Base-by-base conservation (phyloP, 2,329 filamentous ascomycete species). In the Fusarium brevicatenulatum region DNA sequence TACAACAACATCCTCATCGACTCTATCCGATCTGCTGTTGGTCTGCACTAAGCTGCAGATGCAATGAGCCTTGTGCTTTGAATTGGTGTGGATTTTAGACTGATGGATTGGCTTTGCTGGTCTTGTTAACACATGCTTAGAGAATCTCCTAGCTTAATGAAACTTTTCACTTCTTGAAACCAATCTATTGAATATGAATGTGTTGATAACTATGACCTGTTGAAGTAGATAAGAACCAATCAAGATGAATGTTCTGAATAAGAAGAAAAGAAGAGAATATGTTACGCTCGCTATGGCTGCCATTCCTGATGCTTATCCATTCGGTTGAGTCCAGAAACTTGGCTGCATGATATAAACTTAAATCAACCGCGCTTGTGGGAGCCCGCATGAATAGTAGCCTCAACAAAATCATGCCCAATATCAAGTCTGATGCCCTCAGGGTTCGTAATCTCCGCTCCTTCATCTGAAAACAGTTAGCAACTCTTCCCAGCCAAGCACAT, bases 1-100 rank as follows among this genome's bases (percentile, higher is more conserved):
- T 68, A 55, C 8, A 68, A 76, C 63, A 76, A 76, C 13, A 76
- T 76, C 21, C 59, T 76, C 19, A 66, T 76, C 12, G 15, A 76
- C 23, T 37, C 73, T 13, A 72, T 76, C 10, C 73, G 73, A 9
- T 23, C 28, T 4, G 71, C 64, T 21, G 58, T 61, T 34, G 71
- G 71, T 12, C 37, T 75, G 25, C n/a, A 36, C 12, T 37, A 34
- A 16, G 23, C 30, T 40, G 50, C 10, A 18, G 23, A n/a, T 5
- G 6, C 5, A 0, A 40, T 7, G 23, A 28, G 23, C 34, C 10
- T 39, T 18, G 23, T 2, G 19, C 34, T 28, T 23, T 13, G 18
- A 36, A 4, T 6, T 39, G n/a, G 19, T 53, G 50, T 12, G 19
- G 50, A n/a, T 1, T 54, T 54, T 54, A 40, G 23, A 54, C 15